A percentile compares a stretch with the other conserved stretches of the same genome.
Evolutionary conservation across 768 basidiomycete species (phyloP).

Genomic region (Auricularia sp.): DNA sequence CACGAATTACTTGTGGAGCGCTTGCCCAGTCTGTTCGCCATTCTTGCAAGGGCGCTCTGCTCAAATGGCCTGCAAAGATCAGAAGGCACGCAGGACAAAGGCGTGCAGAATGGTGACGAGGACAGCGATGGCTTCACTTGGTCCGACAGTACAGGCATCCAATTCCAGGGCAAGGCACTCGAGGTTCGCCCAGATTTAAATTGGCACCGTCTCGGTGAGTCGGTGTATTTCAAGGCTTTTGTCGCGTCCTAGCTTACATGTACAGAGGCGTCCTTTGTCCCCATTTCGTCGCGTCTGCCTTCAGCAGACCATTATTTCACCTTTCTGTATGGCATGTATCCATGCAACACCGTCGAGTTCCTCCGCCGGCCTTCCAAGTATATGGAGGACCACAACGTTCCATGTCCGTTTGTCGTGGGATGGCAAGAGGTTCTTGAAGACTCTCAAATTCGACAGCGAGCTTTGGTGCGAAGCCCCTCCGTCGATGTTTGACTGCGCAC

Average conservation of each 20-base stretch:
- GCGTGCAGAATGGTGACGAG: slow-evolving; percentile 31
- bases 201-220: slow-evolving; percentile 48
- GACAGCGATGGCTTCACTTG: slow-evolving; percentile 7
- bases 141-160: slow-evolving; percentile 3
- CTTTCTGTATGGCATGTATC: slow-evolving; percentile 81
- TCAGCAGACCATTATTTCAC: slow-evolving; percentile 62
- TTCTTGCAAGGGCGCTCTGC: slow-evolving; percentile 62
- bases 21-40: slow-evolving; percentile 55
- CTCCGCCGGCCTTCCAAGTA: slow-evolving; percentile 59
- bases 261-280: slow-evolving; percentile 44
- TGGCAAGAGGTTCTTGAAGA: slow-evolving; percentile 68
- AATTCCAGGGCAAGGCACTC: slow-evolving; percentile 13
- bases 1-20: slow-evolving; percentile 43
- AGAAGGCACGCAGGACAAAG: slow-evolving; percentile 22
- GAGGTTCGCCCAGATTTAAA: slow-evolving; percentile 42
- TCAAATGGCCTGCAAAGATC: slow-evolving; percentile 52
- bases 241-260: not conserved
- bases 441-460: slow-evolving; percentile 57
- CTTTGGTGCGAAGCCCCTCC: slow-evolving; percentile 42
- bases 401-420: slow-evolving; percentile 52
- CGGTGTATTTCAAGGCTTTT: not conserved
- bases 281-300: slow-evolving; percentile 43
- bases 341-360: slow-evolving; percentile 78
- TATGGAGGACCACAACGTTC: slow-evolving; percentile 38
- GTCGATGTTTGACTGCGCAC: not conserved